Conservation (phyloP, 2,329 filamentous ascomycete genomes). For the Alternaria longipes region DNA sequence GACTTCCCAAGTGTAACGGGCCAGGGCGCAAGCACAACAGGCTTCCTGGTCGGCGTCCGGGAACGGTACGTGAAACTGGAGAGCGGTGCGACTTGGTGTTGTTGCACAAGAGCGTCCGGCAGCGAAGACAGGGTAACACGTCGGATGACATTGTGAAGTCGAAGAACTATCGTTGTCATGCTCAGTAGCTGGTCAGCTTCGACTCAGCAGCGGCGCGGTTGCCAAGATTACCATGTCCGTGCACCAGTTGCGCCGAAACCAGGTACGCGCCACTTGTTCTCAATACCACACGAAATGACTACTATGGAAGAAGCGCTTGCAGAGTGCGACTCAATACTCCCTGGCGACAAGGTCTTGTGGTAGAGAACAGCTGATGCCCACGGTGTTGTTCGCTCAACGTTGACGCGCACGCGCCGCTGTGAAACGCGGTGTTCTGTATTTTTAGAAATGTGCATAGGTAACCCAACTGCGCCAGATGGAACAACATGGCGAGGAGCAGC, state of each 20-base stretch:
- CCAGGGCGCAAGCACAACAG: neutral
- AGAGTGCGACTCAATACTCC: too few species aligned
- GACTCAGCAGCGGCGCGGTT: conserved; percentile 11
- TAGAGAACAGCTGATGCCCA: too few species aligned
- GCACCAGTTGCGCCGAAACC: neutral
- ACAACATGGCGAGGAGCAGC: too few species aligned
- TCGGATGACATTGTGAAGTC: conserved; percentile 6
- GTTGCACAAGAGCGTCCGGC: neutral
- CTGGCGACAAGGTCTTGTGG: too few species aligned
- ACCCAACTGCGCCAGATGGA: too few species aligned
- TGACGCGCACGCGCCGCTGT: too few species aligned
- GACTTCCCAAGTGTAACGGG: conserved; percentile 3
- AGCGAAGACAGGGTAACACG: conserved; percentile 5
- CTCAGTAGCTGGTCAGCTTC: conserved; percentile 8
- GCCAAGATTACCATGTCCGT: conserved; percentile 1
- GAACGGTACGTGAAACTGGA: conserved; percentile 1
- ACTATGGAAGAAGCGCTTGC: neutral
- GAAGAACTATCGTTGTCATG: conserved; percentile 3
- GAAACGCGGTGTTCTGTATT: too few species aligned
- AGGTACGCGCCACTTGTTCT: neutral
- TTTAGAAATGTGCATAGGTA: too few species aligned
- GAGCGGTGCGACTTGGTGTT: neutral
- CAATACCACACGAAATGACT: neutral
- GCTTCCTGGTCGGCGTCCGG: conserved; percentile 5
- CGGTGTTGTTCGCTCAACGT: too few species aligned